Base-by-base conservation (phyloP, 768 basidiomycete genomes). In the Leccinum boreale region DNA sequence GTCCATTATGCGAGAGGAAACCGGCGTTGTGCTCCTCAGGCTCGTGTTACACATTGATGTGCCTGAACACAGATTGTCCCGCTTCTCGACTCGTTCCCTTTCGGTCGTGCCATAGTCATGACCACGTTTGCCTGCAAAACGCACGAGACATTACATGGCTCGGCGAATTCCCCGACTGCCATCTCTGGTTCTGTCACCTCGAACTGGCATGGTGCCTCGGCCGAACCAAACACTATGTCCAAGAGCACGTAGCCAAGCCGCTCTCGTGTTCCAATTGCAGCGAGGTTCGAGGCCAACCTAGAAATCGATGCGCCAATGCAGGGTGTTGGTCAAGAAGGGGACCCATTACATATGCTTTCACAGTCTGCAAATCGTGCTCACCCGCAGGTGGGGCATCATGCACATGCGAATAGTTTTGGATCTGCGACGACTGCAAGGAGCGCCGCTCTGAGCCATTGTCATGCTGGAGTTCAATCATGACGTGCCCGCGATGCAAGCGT, bases 121-220 rank as follows among this genome's bases (percentile, higher is more conserved):
- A 12, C 5, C 50, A 50, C 15, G 26, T 33, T 8, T 66, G 67
- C 35, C 9, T 64, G n/a, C 47, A 61, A 17, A 51, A 5, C 12
- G 46, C 50, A 7, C 31, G 33, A 24, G 10, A 5, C 3, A 21
- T 53, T 1, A 60, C 59, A 11, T 11, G 19, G 24, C 56, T 68
- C 0, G 63, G 59, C 24, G 36, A 67, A 56, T 70, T 65, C 35
- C 67, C 68, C 12, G 10, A 48, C 7, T 70, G 65, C 48, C 6
- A 58, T 31, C 56, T 59, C 50, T 70, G 67, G 68, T 65, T 59
- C 53, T 69, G 68, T 50, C 1, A 14, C 14, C 1, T 6, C 0
- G 68, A 70, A 3, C 19, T 68, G 57, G 57, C 42, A 1, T 70
- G 67, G 67, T 70, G 67, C 48, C 51, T 49, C 1, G 67, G 68